Conservation (phyloP, 1,284 basidiomycete genomes). For the Ceratobasidium sp. region DNA sequence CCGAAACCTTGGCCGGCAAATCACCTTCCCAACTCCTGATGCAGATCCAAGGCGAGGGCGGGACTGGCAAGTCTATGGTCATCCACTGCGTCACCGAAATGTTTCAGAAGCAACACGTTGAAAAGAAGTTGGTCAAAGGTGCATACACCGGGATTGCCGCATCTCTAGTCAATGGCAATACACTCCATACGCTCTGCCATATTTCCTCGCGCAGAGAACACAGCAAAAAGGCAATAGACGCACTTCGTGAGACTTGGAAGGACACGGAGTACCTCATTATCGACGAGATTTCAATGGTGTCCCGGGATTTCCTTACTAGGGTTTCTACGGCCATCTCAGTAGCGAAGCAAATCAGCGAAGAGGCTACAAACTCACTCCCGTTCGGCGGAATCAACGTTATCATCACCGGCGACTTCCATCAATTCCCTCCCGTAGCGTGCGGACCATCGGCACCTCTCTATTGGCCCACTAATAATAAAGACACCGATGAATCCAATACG, state of each 20-base stretch:
- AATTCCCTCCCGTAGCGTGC: conserved; percentile 47
- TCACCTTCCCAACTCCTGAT: conserved; percentile 25
- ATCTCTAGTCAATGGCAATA: conserved; percentile 56
- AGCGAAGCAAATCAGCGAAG: conserved; percentile 36
- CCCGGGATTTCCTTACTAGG: conserved; percentile 28
- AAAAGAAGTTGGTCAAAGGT: conserved; percentile 52
- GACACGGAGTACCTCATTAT: conserved; percentile 50
- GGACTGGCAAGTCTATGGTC: conserved; percentile 46
- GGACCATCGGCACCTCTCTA: background rate
- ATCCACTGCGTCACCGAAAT: conserved; percentile 39
- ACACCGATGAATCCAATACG: conserved; percentile 8
- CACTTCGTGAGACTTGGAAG: conserved; percentile 40
- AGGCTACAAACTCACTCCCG: background rate
- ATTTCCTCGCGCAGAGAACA: too few species aligned
- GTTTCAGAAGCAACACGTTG: conserved; percentile 3
- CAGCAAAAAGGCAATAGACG: background rate
- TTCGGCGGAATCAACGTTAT: conserved; percentile 51
- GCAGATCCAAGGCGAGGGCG: conserved; percentile 42
- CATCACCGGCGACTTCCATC: conserved; percentile 49
- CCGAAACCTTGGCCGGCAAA: background rate
- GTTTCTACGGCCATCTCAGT: conserved; percentile 28
- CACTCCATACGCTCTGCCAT: conserved; percentile 52
- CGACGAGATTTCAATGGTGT: conserved; percentile 51
- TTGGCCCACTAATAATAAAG: conserved; percentile 38
- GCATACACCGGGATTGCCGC: conserved; percentile 58